phyloP scores from a whole-genome alignment of 2,329 filamentous ascomycete genomes.

The Lasiodiplodia sp. region DNA sequence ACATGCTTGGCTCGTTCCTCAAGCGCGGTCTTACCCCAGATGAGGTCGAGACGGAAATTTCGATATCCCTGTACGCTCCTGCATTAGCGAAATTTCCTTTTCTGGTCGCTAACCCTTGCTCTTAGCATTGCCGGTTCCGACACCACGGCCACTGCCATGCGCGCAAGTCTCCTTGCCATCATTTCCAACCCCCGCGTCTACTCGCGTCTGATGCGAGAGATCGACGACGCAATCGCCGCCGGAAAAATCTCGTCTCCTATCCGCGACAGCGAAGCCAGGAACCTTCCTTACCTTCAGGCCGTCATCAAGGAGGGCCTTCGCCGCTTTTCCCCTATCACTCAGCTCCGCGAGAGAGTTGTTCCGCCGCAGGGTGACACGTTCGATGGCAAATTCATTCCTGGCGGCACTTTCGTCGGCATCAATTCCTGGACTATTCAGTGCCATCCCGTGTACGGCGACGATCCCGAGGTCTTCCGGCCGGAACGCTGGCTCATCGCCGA shows the following conservation, averaged over 20 bases:
- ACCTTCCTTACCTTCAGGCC: conserved; percentile 55
- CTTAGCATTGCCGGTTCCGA: conserved; percentile 55
- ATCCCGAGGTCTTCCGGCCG: conserved; percentile 48
- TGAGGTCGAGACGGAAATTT: conserved; percentile 54
- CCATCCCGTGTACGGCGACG: conserved; percentile 47
- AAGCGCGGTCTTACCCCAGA: conserved; percentile 49
- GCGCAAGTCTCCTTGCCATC: conserved; percentile 61
- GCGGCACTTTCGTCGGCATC: conserved; percentile 49
- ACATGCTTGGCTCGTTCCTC: conserved; percentile 64
- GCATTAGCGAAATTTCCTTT: conserved; percentile 21
- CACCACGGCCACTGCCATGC: conserved; percentile 63
- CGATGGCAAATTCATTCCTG: conserved; percentile 45
- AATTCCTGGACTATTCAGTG: conserved; percentile 48
- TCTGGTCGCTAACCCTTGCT: conserved; percentile 12
- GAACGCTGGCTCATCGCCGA: conserved; percentile 47
- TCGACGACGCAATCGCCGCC: conserved; percentile 49
- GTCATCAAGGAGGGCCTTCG: conserved; percentile 57
- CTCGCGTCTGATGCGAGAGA: conserved; percentile 55
- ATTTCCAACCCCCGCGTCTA: conserved; percentile 58
- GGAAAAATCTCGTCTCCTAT: conserved; percentile 52
- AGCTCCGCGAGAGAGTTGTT: conserved; percentile 43
- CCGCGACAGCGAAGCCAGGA: conserved; percentile 49
- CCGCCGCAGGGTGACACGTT: conserved; percentile 44
- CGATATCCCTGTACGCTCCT: conserved; percentile 54
- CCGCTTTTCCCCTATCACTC: conserved; percentile 51